Evolutionary conservation across 768 basidiomycete species (phyloP), one percentile per base, ranked within the genome.

Genomic region (Mycena polygramma): DNA sequence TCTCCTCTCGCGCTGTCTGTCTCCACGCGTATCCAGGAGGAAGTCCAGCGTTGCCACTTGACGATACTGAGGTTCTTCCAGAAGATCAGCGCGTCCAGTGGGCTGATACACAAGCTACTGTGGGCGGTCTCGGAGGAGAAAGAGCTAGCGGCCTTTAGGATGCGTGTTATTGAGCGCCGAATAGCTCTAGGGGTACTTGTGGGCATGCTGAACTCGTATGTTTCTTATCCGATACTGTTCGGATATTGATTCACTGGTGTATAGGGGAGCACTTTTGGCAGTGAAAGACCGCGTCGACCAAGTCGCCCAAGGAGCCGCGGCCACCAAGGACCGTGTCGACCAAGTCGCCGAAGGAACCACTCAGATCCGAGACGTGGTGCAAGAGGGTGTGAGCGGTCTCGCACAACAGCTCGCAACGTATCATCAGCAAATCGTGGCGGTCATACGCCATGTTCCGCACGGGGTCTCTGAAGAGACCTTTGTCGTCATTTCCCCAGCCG

Each of bases 131-230:
- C 57, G 0, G 19, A 66, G 57, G 65, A 52, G 19, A 49, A 37
- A 58, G 37, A 51, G 15, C 57, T 66, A 0, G 46, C 57, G 2
- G 37, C 22, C 2, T 58, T 66, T 37, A 37, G 41, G 14, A 22
- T 22, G 15, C 45, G 48, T 4, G 7, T 66, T 2, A 41, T 66
- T 15, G 65, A 66, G 57, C 65, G 46, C 20, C 45, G 57, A 5
- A 52, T 26, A 4, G 55, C 57, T 2, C 65, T 66, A 36, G 30
- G 41, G 13, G n/a, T 66, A 6, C 2, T 66, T 8, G 17, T 58
- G 43, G 57, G 37, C 7, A 11, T 66, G 15, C 22, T 66, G 17
- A 66, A 58, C 37, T 66, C 65, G 57, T 58, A 36, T 15, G 65
- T 57, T 43, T 35, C 20, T 37, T 46, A 4, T 37, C 6, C 39